Evolutionary conservation across 345 rosid species (phyloP).

Genomic region (Bretschneidera sinensis): DNA sequence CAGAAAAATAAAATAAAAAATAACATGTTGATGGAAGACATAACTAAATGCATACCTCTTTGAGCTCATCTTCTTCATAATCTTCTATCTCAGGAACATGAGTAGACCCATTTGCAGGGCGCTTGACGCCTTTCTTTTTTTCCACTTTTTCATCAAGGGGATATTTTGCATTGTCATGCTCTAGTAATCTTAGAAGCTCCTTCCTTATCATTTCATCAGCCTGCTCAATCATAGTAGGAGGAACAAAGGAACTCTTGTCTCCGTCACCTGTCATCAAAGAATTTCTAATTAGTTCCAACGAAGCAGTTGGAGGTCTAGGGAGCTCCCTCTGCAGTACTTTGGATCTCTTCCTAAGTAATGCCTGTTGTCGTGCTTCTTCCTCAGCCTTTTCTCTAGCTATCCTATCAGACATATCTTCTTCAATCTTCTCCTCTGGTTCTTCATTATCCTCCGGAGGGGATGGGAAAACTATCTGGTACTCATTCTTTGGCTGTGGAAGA

Average conservation of each 20-base stretch:
- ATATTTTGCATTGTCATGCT: slow-evolving; percentile 96
- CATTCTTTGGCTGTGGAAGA: slow-evolving; percentile 96
- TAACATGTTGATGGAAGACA: neutral
- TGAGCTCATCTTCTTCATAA: slow-evolving; percentile 74
- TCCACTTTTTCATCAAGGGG: slow-evolving; percentile 86
- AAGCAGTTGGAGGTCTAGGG: slow-evolving; percentile 91
- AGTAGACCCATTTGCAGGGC: slow-evolving; percentile 47
- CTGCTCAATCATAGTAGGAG: slow-evolving; percentile 76
- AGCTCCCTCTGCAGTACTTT: slow-evolving; percentile 97
- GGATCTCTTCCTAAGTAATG: slow-evolving; percentile 89
- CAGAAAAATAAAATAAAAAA: no score
- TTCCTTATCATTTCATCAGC: slow-evolving; percentile 88
- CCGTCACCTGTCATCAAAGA: slow-evolving; percentile 76
- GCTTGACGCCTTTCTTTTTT: slow-evolving; percentile 77
- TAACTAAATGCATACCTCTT: slow-evolving; percentile 52
- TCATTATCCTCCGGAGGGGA: slow-evolving; percentile 77
- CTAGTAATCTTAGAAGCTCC: slow-evolving; percentile 72
- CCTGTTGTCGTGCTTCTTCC: slow-evolving; percentile 86
- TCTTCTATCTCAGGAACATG: slow-evolving; percentile 63
- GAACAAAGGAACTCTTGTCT: slow-evolving; percentile 91
- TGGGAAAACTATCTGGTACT: slow-evolving; percentile 83
- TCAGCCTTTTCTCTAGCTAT: slow-evolving; percentile 84
- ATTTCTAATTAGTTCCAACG: slow-evolving; percentile 76
- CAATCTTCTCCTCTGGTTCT: slow-evolving; percentile 88
- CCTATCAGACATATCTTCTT: slow-evolving; percentile 98